A percentile compares a stretch with the other conserved stretches of the same genome.
Conservation (phyloP, 2,329 filamentous ascomycete species). For the Biscogniauxia marginata region DNA sequence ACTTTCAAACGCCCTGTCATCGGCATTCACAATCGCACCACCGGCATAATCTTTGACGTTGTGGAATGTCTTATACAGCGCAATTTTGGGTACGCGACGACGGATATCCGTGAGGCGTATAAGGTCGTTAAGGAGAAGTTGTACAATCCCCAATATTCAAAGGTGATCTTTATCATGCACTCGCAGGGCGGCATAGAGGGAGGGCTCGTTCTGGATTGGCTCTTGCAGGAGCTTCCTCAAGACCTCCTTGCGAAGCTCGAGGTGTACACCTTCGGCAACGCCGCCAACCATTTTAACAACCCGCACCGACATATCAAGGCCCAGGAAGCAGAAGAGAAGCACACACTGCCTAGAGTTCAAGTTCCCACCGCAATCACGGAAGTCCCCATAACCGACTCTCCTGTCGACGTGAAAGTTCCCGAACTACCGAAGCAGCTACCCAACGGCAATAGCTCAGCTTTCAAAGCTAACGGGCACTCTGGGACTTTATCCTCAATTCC, state of each 20-base stretch:
- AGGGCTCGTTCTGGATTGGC: slow-evolving; percentile 71
- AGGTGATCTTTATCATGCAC: slow-evolving; percentile 73
- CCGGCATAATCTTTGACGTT: slow-evolving; percentile 72
- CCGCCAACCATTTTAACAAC: slow-evolving; percentile 81
- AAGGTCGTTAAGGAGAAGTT: slow-evolving; percentile 61
- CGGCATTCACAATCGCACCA: slow-evolving; percentile 75
- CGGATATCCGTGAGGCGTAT: slow-evolving; percentile 64
- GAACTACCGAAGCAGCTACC: slow-evolving; percentile 12
- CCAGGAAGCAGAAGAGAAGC: slow-evolving; percentile 38
- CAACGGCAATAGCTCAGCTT: slow-evolving; percentile 11
- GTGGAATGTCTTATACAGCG: slow-evolving; percentile 76
- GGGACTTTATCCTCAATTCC: slow-evolving; percentile 36
- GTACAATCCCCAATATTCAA: slow-evolving; percentile 59
- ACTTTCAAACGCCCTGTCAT: slow-evolving; percentile 70
- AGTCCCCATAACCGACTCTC: slow-evolving; percentile 33
- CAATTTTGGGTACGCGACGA: slow-evolving; percentile 69
- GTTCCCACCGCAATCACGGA: slow-evolving; percentile 31
- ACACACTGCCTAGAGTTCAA: slow-evolving; percentile 9
- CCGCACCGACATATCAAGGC: slow-evolving; percentile 55
- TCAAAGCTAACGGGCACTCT: slow-evolving; percentile 19
- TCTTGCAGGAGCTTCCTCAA: slow-evolving; percentile 68
- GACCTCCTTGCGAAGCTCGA: slow-evolving; percentile 67
- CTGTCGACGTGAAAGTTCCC: slow-evolving; percentile 23
- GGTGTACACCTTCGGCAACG: slow-evolving; percentile 76
- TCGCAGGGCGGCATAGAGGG: slow-evolving; percentile 77